Percentiles rank a stretch among this genome's conserved stretches.
phyloP scores from a whole-genome alignment of 2,329 filamentous ascomycete genomes.

The Chaetomium sp. region DNA sequence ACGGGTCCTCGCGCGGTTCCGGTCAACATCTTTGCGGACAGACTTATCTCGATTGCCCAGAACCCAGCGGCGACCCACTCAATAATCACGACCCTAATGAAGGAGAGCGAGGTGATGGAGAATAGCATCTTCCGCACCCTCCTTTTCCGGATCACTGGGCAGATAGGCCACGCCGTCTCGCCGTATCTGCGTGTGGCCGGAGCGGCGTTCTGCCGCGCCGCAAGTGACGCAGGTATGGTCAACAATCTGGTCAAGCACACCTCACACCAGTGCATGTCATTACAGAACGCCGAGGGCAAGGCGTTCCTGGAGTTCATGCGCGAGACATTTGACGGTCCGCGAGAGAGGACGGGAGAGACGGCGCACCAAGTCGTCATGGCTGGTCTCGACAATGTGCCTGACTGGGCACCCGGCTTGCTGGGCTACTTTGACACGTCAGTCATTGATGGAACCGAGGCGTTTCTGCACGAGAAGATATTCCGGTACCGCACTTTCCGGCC shows the following conservation, averaged over 20 bases:
- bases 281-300: slow-evolving; percentile 53
- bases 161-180: slow-evolving; percentile 50
- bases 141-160: slow-evolving; percentile 55
- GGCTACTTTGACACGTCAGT: slow-evolving; percentile 50
- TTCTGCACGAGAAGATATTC: slow-evolving; percentile 51
- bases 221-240: slow-evolving; percentile 41
- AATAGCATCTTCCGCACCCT: slow-evolving; percentile 56
- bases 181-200: slow-evolving; percentile 62
- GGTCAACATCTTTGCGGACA: slow-evolving; percentile 62
- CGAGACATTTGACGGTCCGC: slow-evolving; percentile 41
- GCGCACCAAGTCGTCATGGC: slow-evolving; percentile 37
- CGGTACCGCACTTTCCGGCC: slow-evolving; percentile 37
- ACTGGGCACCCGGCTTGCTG: slow-evolving; percentile 57
- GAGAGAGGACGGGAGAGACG: slow-evolving; percentile 37
- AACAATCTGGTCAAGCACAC: slow-evolving; percentile 49
- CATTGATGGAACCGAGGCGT: slow-evolving; percentile 46
- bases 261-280: slow-evolving; percentile 45
- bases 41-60: slow-evolving; percentile 65
- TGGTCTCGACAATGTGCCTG: slow-evolving; percentile 41
- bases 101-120: slow-evolving; percentile 55
- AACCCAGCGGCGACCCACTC: slow-evolving; percentile 53
- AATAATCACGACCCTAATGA: slow-evolving; percentile 61
- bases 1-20: slow-evolving; percentile 44
- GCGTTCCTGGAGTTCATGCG: slow-evolving; percentile 52
- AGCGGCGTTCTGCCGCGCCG: slow-evolving; percentile 52